Conservation (phyloP, 2,329 filamentous ascomycete genomes). For the Trichoderma simmonsii region DNA sequence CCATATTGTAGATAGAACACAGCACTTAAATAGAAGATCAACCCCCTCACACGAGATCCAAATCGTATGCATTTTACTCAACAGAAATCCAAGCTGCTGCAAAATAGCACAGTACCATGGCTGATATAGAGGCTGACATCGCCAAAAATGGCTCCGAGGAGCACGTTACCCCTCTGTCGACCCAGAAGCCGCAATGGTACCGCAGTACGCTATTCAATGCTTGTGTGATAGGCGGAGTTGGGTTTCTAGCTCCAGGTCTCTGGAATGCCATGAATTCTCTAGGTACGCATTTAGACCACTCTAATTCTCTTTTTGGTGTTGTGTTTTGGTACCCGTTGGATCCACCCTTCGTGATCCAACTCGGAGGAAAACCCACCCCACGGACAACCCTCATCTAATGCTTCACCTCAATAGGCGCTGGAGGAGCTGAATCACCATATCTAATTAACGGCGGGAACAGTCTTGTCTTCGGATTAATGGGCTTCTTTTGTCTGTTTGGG, state of each 20-base stretch:
- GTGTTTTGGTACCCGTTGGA: no score
- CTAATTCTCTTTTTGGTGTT: no score
- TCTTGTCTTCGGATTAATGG: conserved; percentile 45
- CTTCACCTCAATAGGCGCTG: conserved; percentile 43
- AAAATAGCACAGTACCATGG: background rate
- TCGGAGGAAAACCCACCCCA: no score
- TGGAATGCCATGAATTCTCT: conserved; percentile 53
- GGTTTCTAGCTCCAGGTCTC: conserved; percentile 48
- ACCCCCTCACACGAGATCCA: background rate
- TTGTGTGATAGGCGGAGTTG: conserved; percentile 50
- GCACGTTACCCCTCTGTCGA: background rate
- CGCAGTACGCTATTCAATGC: conserved; percentile 52
- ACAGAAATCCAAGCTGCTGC: background rate
- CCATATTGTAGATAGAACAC: background rate
- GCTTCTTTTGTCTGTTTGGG: conserved; percentile 46
- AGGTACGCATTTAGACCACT: background rate
- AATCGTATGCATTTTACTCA: no score
- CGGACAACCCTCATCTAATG: background rate
- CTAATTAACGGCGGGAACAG: conserved; percentile 49
- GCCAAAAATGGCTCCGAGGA: conserved; percentile 11
- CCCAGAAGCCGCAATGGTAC: conserved; percentile 39
- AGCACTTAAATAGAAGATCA: background rate
- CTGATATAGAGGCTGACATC: conserved; percentile 1
- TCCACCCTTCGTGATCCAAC: no score
- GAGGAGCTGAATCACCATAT: conserved; percentile 37